phyloP scores from a whole-genome alignment of 495 filamentous ascomycete species.

The Opeltia flavorubescens region DNA sequence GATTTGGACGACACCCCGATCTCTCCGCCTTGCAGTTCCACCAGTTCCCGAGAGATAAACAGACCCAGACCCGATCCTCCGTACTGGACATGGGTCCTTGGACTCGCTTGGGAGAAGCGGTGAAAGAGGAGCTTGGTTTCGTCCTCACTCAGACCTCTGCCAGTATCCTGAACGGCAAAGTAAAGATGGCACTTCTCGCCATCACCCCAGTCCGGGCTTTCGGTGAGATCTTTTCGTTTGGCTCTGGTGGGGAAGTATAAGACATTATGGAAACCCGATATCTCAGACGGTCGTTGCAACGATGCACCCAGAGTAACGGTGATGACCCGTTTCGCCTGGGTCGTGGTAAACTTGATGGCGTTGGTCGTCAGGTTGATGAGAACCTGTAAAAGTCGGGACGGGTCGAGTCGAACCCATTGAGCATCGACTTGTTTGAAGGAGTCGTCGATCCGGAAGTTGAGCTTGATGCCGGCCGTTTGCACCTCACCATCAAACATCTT shows the following conservation, averaged over 20 bases:
- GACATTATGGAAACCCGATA: constrained; percentile 23
- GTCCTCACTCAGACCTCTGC: constrained; percentile 57
- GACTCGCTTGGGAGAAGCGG: constrained; percentile 67
- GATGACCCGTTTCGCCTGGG: constrained; percentile 40
- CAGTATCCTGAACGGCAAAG: constrained; percentile 64
- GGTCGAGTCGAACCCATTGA: constrained; percentile 58
- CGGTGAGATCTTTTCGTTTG: constrained; percentile 30
- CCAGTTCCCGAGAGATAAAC: constrained; percentile 66
- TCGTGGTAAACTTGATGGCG: constrained; percentile 62
- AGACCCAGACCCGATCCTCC: constrained; percentile 73
- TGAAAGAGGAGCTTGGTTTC: constrained; percentile 66
- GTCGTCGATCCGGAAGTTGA: constrained; percentile 44
- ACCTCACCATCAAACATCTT: constrained; percentile 64
- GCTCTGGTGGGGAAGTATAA: constrained; percentile 43
- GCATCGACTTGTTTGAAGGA: constrained; percentile 39
- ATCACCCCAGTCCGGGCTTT: constrained; percentile 47
- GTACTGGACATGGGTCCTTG: constrained; percentile 66
- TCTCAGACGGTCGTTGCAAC: constrained; percentile 32
- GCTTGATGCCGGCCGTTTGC: constrained; percentile 48
- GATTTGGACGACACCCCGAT: constrained; percentile 63
- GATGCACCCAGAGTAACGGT: constrained; percentile 58
- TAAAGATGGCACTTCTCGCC: constrained; percentile 57
- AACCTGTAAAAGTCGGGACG: constrained; percentile 57
- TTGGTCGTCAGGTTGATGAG: constrained; percentile 66
- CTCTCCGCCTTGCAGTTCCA: constrained; percentile 70